Evolutionary conservation across 169 alveolate genomes (phyloP).

Genomic region (Blepharisma undulans): DNA sequence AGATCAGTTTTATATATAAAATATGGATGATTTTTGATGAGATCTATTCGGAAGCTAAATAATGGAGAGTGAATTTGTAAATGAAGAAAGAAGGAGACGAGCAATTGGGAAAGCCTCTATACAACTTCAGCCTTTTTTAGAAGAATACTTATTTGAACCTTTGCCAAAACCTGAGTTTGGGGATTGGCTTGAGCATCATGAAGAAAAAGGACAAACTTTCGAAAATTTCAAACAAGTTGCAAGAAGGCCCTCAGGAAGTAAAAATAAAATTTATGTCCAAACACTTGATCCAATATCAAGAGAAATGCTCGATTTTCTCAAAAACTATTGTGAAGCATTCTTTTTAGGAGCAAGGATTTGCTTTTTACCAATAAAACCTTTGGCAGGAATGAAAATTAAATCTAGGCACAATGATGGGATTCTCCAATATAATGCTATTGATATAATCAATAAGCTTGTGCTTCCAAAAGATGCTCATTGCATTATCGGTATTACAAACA

Average conservation of each 20-base stretch:
- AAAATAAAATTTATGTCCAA: slow-evolving; percentile 48
- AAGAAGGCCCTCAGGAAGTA: neutral
- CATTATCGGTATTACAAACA: slow-evolving; percentile 5
- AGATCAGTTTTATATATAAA: too few relatives aligned
- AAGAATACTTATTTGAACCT: slow-evolving; percentile 3
- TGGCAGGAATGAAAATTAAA: neutral
- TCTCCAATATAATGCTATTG: slow-evolving; percentile 45
- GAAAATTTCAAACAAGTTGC: neutral
- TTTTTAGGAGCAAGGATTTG: slow-evolving; percentile 34
- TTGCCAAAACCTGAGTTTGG: neutral
- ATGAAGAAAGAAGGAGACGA: neutral
- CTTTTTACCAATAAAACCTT: neutral
- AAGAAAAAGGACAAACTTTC: slow-evolving; percentile 4
- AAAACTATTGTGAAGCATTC: slow-evolving; percentile 48
- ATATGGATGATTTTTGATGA: neutral
- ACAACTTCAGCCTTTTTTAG: neutral
- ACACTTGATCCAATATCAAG: slow-evolving; percentile 45
- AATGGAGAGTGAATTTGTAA: neutral
- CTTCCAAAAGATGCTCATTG: slow-evolving; percentile 26
- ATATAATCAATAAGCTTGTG: slow-evolving; percentile 40
- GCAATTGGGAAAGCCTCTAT: neutral
- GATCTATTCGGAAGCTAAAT: neutral
- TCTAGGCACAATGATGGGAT: neutral
- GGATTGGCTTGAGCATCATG: neutral
- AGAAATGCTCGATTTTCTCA: slow-evolving; percentile 19